A percentile compares a stretch with the other conserved stretches of the same genome.
Evolutionary conservation across 768 basidiomycete genomes (phyloP).

Genomic region (Paxillus rubicundulus): DNA sequence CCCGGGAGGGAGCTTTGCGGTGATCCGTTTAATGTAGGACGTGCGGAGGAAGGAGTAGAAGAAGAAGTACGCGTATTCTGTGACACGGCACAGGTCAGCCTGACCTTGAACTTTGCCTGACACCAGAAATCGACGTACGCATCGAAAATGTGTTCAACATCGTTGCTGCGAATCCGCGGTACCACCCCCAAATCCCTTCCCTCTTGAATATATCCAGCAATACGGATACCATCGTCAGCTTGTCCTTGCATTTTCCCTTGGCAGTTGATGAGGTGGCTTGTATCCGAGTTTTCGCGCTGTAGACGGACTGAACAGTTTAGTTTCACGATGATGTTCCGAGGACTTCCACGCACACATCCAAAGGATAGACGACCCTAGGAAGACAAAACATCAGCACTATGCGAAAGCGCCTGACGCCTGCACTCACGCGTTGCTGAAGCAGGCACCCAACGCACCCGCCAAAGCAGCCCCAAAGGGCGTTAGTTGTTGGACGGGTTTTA

Average conservation of each 20-base stretch:
- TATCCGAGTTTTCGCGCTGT: constrained; percentile 90
- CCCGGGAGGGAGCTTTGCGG: constrained; percentile 55
- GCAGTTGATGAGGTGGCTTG: constrained; percentile 69
- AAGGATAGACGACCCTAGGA: constrained; percentile 83
- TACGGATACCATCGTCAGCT: constrained; percentile 58
- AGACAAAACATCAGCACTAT: constrained; percentile 5
- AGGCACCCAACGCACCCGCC: constrained; percentile 90
- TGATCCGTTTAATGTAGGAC: constrained; percentile 73
- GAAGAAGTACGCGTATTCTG: constrained; percentile 99
- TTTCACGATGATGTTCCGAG: background rate
- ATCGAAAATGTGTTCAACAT: constrained; percentile 99
- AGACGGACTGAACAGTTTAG: constrained; percentile 6
- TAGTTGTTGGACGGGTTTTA: constrained; percentile 59
- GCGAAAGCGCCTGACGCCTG: constrained; percentile 1
- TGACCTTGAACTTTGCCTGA: background rate
- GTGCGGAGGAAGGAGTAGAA: constrained; percentile 92
- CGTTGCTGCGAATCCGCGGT: constrained; percentile 90
- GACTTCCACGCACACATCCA: constrained; percentile 74
- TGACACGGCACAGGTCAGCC: background rate
- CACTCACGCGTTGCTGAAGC: constrained; percentile 89
- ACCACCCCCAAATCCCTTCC: constrained; percentile 82
- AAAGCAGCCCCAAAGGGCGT: constrained; percentile 89
- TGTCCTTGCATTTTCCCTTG: constrained; percentile 50
- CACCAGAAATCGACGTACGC: constrained; percentile 47
- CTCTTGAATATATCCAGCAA: constrained; percentile 69